Percentiles rank a stretch among this genome's conserved stretches.
Conservation (phyloP, 345 rosid genomes). For the Dimocarpus longan region DNA sequence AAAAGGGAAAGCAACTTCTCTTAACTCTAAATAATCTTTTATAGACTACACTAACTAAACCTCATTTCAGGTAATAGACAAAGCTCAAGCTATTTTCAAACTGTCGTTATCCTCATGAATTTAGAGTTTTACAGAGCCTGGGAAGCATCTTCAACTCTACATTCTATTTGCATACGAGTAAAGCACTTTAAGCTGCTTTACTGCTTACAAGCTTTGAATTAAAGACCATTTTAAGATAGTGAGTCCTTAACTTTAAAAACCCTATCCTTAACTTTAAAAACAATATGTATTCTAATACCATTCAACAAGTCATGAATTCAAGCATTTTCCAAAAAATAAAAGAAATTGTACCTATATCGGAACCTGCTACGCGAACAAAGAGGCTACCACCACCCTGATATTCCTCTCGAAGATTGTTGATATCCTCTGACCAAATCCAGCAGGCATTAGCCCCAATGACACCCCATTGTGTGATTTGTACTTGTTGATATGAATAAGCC, state of each 20-base stretch:
- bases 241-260: background rate
- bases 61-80: no score
- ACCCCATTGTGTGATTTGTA: slow-evolving; percentile 16
- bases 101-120: background rate
- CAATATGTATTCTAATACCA: background rate
- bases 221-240: no score
- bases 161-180: background rate
- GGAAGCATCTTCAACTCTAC: background rate
- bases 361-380: slow-evolving; percentile 42
- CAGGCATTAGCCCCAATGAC: slow-evolving; percentile 33
- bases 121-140: background rate
- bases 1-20: no score
- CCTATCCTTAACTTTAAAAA: background rate
- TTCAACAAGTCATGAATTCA: slow-evolving; percentile 9
- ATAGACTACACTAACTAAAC: no score
- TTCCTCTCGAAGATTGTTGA: slow-evolving; percentile 55
- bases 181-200: no score
- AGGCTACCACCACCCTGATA: slow-evolving; percentile 42
- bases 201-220: no score
- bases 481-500: slow-evolving; percentile 54
- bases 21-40: no score
- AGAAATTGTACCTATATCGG: slow-evolving; percentile 46
- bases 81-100: background rate
- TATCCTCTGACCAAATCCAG: slow-evolving; percentile 62
- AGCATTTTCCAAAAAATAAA: background rate